These are phyloP conservation scores for Curvularia eragrostidis DNA, from an alignment of 2,329 filamentous ascomycete genomes.

Conservation along the genomic window DNA sequence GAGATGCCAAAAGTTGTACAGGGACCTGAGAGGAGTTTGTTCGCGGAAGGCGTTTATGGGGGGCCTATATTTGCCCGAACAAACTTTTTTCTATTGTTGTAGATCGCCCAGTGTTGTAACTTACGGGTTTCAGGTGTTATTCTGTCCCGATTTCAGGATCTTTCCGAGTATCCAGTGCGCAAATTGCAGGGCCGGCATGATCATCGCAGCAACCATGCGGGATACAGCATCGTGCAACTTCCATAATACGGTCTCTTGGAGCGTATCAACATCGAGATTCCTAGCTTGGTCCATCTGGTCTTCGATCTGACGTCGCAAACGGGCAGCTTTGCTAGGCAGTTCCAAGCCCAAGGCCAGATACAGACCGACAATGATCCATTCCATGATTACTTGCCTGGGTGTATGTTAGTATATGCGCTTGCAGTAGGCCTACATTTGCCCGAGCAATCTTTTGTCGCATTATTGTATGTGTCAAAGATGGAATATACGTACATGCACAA, in stretches of 20 bases:
- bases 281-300: conserved; percentile 35
- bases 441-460: too few species aligned
- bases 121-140: not conserved
- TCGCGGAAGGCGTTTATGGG: too few species aligned
- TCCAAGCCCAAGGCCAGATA: conserved; percentile 43
- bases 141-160: conserved; percentile 32
- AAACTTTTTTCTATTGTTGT: too few species aligned
- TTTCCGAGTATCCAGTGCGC: conserved; percentile 46
- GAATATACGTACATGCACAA: conserved; percentile 44
- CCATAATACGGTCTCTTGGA: conserved; percentile 43
- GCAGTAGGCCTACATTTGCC: too few species aligned
- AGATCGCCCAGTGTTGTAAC: not conserved
- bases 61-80: too few species aligned
- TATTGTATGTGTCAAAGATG: too few species aligned
- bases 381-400: conserved; percentile 46
- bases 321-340: conserved; percentile 41
- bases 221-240: conserved; percentile 41
- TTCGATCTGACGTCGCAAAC: conserved; percentile 37
- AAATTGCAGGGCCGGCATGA: conserved; percentile 43
- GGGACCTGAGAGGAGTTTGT: too few species aligned
- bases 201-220: conserved; percentile 37
- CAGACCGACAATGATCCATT: conserved; percentile 43
- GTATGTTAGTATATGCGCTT: conserved; percentile 1
- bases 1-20: not conserved
- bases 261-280: conserved; percentile 36